Evolutionary conservation across 2,329 filamentous ascomycete genomes (phyloP), one percentile per base, ranked within the genome.

Genomic region (Cladosporium oxysporum): DNA sequence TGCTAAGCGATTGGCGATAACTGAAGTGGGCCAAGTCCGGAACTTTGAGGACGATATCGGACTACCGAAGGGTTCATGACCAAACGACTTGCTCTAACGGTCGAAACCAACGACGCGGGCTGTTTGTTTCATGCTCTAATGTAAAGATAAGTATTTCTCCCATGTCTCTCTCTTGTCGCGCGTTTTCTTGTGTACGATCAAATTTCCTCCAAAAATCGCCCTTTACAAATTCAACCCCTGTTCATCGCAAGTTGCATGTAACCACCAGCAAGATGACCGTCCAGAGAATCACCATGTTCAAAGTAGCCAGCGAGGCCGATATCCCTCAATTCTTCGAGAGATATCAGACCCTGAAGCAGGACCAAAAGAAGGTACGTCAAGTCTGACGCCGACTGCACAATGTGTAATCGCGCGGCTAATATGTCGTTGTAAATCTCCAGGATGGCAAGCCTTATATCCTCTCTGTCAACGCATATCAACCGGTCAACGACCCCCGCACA

Each of bases 401-500:
- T 47, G n/a, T 12, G 41, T 10, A 47, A 47, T 47, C 41, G 41
- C 41, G 41, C 10, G n/a, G 41, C 41, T 47, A 47, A 47, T 47
- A n/a, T n/a, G 41, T 47, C 6, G 1, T 47, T 11, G 4, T 10
- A 18, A 23, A 47, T 11, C 11, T 66, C 16, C 59, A 92, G 90
- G 84, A 90, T 71, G 89, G 88, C 68, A 87, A 90, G 75, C 87
- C 87, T 1, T 92, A 92, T 76, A 90, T 92, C 69, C 77, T 87
- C 53, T 82, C 82, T 66, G 80, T 86, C 69, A 80, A 77, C n/a
- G 87, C 85, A 16, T 85, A 85, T 35, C 76, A 79, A 26, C 82
- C 84, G 10, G 78, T 86, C 68, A 80, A 83, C 10, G 87, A 90
- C 71, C 79, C 84, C 21, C 85, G 88, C 33, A 83, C 82, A 70